Evolutionary conservation across 495 filamentous ascomycete species (phyloP), one percentile per base, ranked within the genome.

Genomic region (Durotheca rogersii): DNA sequence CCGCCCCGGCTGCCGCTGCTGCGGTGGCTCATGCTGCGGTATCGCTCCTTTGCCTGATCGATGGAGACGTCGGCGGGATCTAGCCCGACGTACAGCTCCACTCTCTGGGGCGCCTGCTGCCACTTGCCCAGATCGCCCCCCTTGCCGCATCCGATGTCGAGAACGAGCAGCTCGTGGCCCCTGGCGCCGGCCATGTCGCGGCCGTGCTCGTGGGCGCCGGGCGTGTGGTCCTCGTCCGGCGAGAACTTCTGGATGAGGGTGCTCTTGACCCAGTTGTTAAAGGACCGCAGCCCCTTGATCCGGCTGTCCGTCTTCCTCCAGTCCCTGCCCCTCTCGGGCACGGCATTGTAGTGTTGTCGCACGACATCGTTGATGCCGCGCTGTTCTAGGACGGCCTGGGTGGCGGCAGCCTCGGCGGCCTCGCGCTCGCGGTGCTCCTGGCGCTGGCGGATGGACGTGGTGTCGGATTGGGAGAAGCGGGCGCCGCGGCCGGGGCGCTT

Each of bases 191-290:
- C 60, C 63, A 70, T 61, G 37, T 71, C 62, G 32, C 59, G 75
- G 17, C 76, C 75, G 23, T 75, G 77, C 52, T 88, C 81, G 46
- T 70, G 73, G 7, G 77, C 69, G 6, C 72, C 74, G 9, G 76
- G 76, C 0, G 80, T 67, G 20, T 75, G 62, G 33, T 86, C 81
- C 66, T 95, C 90, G 40, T 84, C 83, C 0, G 89, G 90, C 2
- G 89, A 89, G 69, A 96, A 97, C 64, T 96, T 97, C 64, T 96
- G 90, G 55, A 98, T 96, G 47, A 96, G 78, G 10, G 86, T 89
- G 67, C 88, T 94, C 76, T 98, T 98, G 67, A 97, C 80, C 93
- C 93, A 98, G 65, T 98, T 98, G 71, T 98, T 98, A 74, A 94
- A 95, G 57, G 84, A 88, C 14, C 93, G 83, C 41, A 98, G 73